Evolutionary conservation across 2,329 filamentous ascomycete species (phyloP).

Genomic region (Thelonectria rubi): DNA sequence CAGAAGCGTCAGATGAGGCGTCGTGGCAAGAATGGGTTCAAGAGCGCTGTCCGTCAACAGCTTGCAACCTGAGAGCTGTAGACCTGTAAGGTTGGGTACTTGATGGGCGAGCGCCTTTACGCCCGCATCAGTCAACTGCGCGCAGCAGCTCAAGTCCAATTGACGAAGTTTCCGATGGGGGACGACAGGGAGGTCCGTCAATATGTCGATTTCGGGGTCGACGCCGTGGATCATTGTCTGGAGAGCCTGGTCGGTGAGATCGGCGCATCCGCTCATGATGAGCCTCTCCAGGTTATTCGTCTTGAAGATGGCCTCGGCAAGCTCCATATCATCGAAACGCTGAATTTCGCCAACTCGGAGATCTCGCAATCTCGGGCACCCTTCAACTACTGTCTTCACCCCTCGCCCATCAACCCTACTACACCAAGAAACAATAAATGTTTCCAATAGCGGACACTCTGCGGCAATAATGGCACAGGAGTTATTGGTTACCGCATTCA

Average conservation of each 20-base stretch:
- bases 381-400: constrained; percentile 74
- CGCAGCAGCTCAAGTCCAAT: constrained; percentile 84
- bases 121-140: constrained; percentile 75
- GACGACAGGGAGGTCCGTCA: constrained; percentile 80
- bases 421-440: constrained; percentile 93
- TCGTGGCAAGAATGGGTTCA: constrained; percentile 75
- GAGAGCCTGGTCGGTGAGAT: constrained; percentile 79
- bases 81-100: constrained; percentile 80
- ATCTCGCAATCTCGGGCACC: constrained; percentile 78
- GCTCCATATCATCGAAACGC: constrained; percentile 78
- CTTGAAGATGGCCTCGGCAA: constrained; percentile 79
- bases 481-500: constrained; percentile 81
- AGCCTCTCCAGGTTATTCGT: constrained; percentile 86
- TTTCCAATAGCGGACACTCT: constrained; percentile 82
- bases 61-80: constrained; percentile 84
- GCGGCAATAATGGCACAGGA: constrained; percentile 87
- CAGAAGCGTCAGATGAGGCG: constrained; percentile 81
- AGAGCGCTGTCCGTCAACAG: constrained; percentile 78
- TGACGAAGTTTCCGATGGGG: constrained; percentile 82
- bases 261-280: constrained; percentile 80
- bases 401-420: constrained; percentile 82
- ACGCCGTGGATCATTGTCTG: constrained; percentile 78
- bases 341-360: constrained; percentile 82
- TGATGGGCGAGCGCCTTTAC: constrained; percentile 77
- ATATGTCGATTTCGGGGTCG: constrained; percentile 80